Percentiles rank a stretch among this genome's conserved stretches.
These are phyloP conservation scores for Lentinula aciculospora DNA, from an alignment of 768 basidiomycete genomes.

Conservation along the genomic window DNA sequence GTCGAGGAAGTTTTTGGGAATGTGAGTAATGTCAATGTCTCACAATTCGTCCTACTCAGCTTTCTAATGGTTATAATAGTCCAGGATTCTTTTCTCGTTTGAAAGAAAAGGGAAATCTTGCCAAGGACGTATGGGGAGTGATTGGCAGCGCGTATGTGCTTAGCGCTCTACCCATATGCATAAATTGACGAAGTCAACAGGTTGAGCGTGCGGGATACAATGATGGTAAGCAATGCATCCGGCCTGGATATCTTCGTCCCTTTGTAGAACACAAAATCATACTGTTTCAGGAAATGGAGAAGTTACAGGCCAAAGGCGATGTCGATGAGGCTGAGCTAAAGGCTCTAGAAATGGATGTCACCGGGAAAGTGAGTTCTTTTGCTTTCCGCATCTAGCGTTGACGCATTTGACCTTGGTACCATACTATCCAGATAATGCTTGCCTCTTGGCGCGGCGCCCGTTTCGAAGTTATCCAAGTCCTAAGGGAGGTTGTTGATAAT, in stretches of 20 bases:
- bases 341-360: constrained; percentile 88
- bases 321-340: constrained; percentile 79
- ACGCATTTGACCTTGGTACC: no score
- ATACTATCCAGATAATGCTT: constrained; percentile 64
- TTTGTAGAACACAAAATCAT: background rate
- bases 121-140: constrained; percentile 97
- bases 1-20: constrained; percentile 84
- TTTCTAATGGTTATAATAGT: constrained; percentile 24
- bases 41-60: background rate
- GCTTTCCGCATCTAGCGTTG: background rate
- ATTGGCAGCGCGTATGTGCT: constrained; percentile 86
- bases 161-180: no score
- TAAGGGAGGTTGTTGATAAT: constrained; percentile 78
- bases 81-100: constrained; percentile 90
- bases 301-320: constrained; percentile 84
- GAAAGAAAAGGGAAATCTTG: constrained; percentile 89
- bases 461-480: constrained; percentile 88
- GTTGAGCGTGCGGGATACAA: constrained; percentile 70
- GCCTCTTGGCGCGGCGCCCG: constrained; percentile 98
- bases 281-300: constrained; percentile 74
- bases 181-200: constrained; percentile 26
- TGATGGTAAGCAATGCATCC: constrained; percentile 39
- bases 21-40: constrained; percentile 46
- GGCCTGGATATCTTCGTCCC: background rate
- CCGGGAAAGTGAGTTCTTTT: constrained; percentile 63